Percentiles rank a stretch among this genome's conserved stretches.
These are phyloP conservation scores for Gossypium gossypioides DNA, from an alignment of 441 rosid genomes.

Conservation along the genomic window DNA sequence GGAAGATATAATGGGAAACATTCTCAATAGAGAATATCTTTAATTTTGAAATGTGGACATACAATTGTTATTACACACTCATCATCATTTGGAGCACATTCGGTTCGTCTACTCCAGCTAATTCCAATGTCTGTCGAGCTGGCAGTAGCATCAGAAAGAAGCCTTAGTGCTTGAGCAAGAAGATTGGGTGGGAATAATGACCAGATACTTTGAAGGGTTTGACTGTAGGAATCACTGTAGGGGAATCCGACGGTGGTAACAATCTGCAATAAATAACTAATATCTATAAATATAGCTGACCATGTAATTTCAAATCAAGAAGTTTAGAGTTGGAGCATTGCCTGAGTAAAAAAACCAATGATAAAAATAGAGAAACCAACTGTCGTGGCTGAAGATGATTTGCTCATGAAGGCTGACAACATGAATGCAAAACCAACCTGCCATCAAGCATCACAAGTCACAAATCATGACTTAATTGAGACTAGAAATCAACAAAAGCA, in stretches of 20 bases:
- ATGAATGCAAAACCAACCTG: slow-evolving; percentile 71
- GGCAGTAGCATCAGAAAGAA: slow-evolving; percentile 46
- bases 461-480: not conserved
- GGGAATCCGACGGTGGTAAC: slow-evolving; percentile 51
- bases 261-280: slow-evolving; percentile 35
- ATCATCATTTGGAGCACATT: slow-evolving; percentile 32
- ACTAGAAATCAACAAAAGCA: slow-evolving; percentile 4
- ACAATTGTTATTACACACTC: slow-evolving; percentile 67
- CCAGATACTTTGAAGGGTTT: slow-evolving; percentile 43
- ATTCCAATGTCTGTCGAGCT: slow-evolving; percentile 54
- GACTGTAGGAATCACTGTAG: slow-evolving; percentile 21
- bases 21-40: not conserved
- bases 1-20: not conserved
- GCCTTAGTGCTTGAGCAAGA: slow-evolving; percentile 41
- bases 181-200: slow-evolving; percentile 86
- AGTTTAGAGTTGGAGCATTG: slow-evolving; percentile 21
- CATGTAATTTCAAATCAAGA: slow-evolving; percentile 9
- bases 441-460: slow-evolving; percentile 20
- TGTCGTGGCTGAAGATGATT: slow-evolving; percentile 71
- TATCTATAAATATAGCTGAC: slow-evolving; percentile 17
- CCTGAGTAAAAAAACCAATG: slow-evolving; percentile 77
- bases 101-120: slow-evolving; percentile 59
- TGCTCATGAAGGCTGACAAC: slow-evolving; percentile 66
- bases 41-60: slow-evolving; percentile 20
- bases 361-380: slow-evolving; percentile 75